These are phyloP conservation scores for Penicillium verhagenii DNA, from an alignment of 495 filamentous ascomycete genomes.

Conservation along the genomic window DNA sequence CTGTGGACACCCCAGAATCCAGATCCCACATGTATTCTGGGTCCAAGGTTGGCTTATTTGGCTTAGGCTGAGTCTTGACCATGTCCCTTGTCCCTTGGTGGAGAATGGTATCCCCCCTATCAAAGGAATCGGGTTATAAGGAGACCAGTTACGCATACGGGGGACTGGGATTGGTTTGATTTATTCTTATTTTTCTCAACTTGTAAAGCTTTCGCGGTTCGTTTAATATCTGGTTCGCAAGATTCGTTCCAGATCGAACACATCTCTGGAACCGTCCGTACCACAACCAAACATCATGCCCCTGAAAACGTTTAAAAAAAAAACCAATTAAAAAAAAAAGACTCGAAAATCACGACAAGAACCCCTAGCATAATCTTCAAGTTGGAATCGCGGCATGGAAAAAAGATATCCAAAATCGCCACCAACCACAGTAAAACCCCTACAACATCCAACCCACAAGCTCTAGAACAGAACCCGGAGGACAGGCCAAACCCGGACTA, in stretches of 20 bases:
- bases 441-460: background rate
- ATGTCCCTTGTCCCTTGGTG: slow-evolving; percentile 1
- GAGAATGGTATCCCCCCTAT: background rate
- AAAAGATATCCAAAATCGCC: too few species aligned
- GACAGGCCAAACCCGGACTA: background rate
- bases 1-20: slow-evolving; percentile 26
- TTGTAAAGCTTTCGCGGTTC: background rate
- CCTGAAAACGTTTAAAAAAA: background rate
- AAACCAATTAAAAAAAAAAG: background rate
- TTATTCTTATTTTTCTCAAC: background rate
- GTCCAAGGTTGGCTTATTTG: slow-evolving; percentile 10
- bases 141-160: too few species aligned
- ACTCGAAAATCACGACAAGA: background rate
- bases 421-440: background rate
- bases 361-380: background rate
- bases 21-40: too few species aligned
- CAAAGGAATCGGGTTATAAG: too few species aligned
- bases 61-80: background rate
- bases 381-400: too few species aligned
- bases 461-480: background rate
- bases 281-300: background rate
- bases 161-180: background rate
- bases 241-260: background rate
- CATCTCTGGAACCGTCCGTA: background rate
- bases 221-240: background rate